Conservation (phyloP, 192 early-diverging fungal species). For the Polychytrium aggregatum region DNA sequence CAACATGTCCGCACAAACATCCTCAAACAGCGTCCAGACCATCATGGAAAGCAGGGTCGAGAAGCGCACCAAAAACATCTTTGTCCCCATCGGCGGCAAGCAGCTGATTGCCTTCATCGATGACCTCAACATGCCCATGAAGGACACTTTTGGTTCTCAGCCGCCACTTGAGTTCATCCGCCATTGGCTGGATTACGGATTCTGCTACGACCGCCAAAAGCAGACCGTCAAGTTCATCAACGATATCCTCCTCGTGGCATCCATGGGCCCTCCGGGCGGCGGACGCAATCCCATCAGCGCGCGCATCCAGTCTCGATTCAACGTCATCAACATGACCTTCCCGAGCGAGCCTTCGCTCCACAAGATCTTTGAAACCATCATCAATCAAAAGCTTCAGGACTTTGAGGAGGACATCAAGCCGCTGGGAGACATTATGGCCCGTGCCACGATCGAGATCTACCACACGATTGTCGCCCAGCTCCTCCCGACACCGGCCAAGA, state of each 20-base stretch:
- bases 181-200: constrained; percentile 50
- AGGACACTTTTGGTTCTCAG: constrained; percentile 52
- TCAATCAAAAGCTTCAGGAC: constrained; percentile 45
- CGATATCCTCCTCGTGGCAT: constrained; percentile 37
- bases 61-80: constrained; percentile 50
- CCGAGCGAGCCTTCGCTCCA: constrained; percentile 35
- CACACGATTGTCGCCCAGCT: constrained; percentile 36
- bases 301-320: constrained; percentile 41
- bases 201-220: constrained; percentile 43
- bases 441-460: constrained; percentile 47
- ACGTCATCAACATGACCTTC: constrained; percentile 47
- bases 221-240: constrained; percentile 40
- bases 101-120: constrained; percentile 43
- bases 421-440: constrained; percentile 39
- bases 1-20: constrained; percentile 49
- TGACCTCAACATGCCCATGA: constrained; percentile 52
- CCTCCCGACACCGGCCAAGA: constrained; percentile 46
- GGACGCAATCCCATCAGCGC: constrained; percentile 42
- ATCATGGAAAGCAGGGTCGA: constrained; percentile 47
- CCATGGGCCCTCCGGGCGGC: constrained; percentile 50
- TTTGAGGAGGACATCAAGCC: constrained; percentile 43
- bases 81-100: constrained; percentile 45
- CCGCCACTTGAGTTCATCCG: constrained; percentile 45
- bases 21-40: constrained; percentile 31
- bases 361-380: constrained; percentile 40